Conservation (phyloP, 192 early-diverging fungal genomes). For the Dimargaris verticillata region DNA sequence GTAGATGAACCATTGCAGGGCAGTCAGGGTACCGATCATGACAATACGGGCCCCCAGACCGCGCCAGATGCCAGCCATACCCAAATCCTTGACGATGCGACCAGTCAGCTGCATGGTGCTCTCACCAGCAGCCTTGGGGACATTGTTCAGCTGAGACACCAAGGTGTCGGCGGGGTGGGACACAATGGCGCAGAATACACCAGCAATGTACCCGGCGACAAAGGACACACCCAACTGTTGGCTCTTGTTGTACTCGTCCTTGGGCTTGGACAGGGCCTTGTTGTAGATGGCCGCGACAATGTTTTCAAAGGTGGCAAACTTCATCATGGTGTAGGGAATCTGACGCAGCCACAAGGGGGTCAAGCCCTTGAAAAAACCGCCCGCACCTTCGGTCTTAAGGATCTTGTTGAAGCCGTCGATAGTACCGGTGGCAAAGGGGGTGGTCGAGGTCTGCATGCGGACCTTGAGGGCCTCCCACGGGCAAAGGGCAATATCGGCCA, state of each 20-base stretch:
- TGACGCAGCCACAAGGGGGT: conserved; percentile 65
- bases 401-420: conserved; percentile 45
- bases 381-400: conserved; percentile 36
- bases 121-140: conserved; percentile 36
- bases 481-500: conserved; percentile 70
- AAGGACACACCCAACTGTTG: conserved; percentile 66
- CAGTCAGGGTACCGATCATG: conserved; percentile 86
- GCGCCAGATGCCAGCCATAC: conserved; percentile 51
- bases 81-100: conserved; percentile 41
- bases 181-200: conserved; percentile 76
- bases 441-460: conserved; percentile 64
- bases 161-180: conserved; percentile 83
- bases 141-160: conserved; percentile 50
- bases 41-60: conserved; percentile 74
- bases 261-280: conserved; percentile 40
- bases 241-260: conserved; percentile 47
- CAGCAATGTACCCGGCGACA: conserved; percentile 72
- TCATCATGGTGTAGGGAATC: conserved; percentile 75
- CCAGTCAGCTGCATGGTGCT: conserved; percentile 29
- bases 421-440: conserved; percentile 54
- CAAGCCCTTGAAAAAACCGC: conserved; percentile 55
- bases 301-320: conserved; percentile 73
- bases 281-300: conserved; percentile 51
- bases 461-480: conserved; percentile 77
- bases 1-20: conserved; percentile 71